Evolutionary conservation across 306 rosid species (phyloP).

Genomic region (Albizia julibrissin): DNA sequence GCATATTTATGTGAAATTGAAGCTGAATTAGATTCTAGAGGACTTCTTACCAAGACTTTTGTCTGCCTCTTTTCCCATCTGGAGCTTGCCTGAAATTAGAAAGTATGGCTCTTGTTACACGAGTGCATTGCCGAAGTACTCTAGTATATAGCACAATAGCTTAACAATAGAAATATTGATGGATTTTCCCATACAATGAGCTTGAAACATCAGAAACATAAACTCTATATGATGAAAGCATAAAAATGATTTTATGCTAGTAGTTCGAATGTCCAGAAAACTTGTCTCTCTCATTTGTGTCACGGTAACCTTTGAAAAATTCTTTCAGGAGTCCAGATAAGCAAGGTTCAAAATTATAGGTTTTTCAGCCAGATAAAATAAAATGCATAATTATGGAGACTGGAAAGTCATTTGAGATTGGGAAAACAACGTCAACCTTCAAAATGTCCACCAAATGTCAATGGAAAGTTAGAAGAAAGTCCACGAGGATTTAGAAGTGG

Average conservation of each 20-base stretch:
- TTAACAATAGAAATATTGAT: neutral
- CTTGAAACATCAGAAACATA: neutral
- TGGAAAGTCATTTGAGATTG: neutral
- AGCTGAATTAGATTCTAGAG: neutral
- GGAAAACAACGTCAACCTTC: slow-evolving; percentile 6
- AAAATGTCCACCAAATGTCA: slow-evolving; percentile 1
- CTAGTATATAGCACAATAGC: neutral
- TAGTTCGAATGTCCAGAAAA: neutral
- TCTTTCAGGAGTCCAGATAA: slow-evolving; percentile 22
- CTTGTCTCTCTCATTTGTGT: neutral
- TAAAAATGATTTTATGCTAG: neutral
- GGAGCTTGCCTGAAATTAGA: slow-evolving; percentile 71
- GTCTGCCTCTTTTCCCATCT: slow-evolving; percentile 98
- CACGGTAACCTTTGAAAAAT: neutral
- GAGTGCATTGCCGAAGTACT: slow-evolving; percentile 10
- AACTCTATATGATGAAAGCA: neutral
- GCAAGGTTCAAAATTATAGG: neutral
- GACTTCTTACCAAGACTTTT: slow-evolving; percentile 72
- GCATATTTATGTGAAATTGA: neutral
- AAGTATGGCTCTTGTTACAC: slow-evolving; percentile 21
- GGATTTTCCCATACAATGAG: slow-evolving; percentile 4
- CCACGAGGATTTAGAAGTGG: neutral
- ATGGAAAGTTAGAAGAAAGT: slow-evolving; percentile 7
- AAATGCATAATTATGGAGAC: slow-evolving; percentile 9
- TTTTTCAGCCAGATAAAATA: slow-evolving; percentile 7